Evolutionary conservation across 257 asterid species (phyloP).

Genomic region (Datura wrightii): DNA sequence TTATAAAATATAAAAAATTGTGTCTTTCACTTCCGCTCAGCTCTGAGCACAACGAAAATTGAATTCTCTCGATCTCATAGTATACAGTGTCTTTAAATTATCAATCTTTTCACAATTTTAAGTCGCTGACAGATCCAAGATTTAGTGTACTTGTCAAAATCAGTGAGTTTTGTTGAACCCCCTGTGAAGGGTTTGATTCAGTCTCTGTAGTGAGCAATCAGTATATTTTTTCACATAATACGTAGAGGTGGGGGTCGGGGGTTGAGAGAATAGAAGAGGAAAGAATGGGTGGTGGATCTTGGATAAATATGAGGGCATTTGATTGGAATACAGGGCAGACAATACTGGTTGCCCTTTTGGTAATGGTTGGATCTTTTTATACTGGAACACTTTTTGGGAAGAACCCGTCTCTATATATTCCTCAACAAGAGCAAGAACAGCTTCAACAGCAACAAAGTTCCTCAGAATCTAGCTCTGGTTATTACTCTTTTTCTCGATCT

Average conservation of each 20-base stretch:
- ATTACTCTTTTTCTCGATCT: constrained; percentile 9
- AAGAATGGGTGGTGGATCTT: constrained; percentile 22
- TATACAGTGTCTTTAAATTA: neutral
- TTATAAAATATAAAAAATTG: neutral
- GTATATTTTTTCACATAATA: neutral
- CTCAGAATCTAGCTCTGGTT: constrained; percentile 50
- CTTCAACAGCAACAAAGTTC: constrained; percentile 41
- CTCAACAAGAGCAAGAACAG: constrained; percentile 42
- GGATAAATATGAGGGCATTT: constrained; percentile 59
- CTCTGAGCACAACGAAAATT: neutral
- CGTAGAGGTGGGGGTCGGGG: neutral
- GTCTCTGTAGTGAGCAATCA: neutral
- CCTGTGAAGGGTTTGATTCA: neutral
- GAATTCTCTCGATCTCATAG: neutral
- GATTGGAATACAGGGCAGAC: constrained; percentile 80
- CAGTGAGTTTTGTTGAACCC: too few relatives aligned
- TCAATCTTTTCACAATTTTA: neutral
- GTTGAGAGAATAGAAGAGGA: neutral
- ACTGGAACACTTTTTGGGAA: constrained; percentile 76
- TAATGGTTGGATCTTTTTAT: constrained; percentile 83
- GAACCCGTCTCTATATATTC: constrained; percentile 41
- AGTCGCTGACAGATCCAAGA: neutral
- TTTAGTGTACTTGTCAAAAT: neutral
- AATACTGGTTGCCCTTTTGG: constrained; percentile 59
- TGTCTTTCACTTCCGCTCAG: neutral